Base-by-base conservation (phyloP, 805 yeast genomes). In the Nakazawaea ishiwadae region DNA sequence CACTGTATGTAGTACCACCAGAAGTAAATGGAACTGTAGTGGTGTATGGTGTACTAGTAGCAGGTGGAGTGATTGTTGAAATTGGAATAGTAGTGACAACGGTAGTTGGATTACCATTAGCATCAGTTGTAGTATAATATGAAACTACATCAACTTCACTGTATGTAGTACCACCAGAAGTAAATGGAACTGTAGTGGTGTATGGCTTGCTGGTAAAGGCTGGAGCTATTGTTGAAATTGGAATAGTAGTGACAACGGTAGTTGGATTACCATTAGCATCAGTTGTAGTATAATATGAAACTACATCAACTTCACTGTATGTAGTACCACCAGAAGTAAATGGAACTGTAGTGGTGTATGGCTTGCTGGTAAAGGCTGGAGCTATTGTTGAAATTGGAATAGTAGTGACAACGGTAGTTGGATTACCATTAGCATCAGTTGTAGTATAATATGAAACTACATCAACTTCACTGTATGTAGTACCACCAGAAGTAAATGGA, bases 391-490 rank as follows among this genome's bases (percentile, higher is more conserved):
- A 21, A 6, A 38, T 4, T 14, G 33, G 34, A 16, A 17, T 38
- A 14, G 41, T 38, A 4, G 20, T 31, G 2, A 20, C 11, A 20
- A 31, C 33, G 16, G 12, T 12, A 15, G 33, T 31, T 14, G 20
- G 15, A 8, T 31, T 15, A 31, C 33, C 33, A 16, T 30, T 29
- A 11, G 35, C 35, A 14, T n/a, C 40, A 29, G 40, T 30, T 12
- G 40, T 30, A 11, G 35, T 38, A 31, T 31, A 38, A 31, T 4
- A 31, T 8, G 31, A 31, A 8, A 38, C 31, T 8, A n/a, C 35
- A 6, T 31, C 41, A 31, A 31, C 41, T 8, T 19, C 37, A 20
- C 6, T 14, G 31, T 17, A 31, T 12, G 36, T 38, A 12, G 23
- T 5, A 21, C 31, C 36, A 31, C 24, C 36, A 10, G 36, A 31